Percentiles rank a stretch among this genome's conserved stretches.
Evolutionary conservation across 306 rosid species (phyloP).

Genomic region (Trifolium pratense): DNA sequence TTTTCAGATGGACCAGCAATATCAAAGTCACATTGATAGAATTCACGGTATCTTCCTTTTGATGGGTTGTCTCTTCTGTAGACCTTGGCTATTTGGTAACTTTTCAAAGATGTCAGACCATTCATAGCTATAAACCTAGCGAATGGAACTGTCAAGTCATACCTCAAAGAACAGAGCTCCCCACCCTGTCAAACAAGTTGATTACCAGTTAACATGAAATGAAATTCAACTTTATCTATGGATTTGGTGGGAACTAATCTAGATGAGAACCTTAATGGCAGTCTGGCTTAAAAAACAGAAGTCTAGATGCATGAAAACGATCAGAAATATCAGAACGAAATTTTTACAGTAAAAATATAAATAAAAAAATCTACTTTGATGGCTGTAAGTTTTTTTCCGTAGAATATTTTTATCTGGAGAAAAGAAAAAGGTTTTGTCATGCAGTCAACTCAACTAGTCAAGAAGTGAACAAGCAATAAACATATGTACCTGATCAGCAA

Average conservation of each 20-base stretch:
- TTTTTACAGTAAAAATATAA: neutral
- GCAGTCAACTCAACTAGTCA: slow-evolving; percentile 7
- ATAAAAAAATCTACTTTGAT: neutral
- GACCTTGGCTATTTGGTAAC: slow-evolving; percentile 96
- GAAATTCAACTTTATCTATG: slow-evolving; percentile 1
- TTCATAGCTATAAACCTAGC: slow-evolving; percentile 90
- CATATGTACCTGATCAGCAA: slow-evolving; percentile 99
- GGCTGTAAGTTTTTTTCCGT: neutral
- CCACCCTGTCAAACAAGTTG: slow-evolving; percentile 74
- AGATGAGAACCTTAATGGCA: neutral
- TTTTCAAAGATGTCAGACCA: slow-evolving; percentile 84
- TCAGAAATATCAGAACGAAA: slow-evolving; percentile 30
- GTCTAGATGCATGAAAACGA: slow-evolving; percentile 16
- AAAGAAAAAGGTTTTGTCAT: neutral
- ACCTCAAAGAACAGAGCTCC: slow-evolving; percentile 82
- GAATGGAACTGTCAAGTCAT: slow-evolving; percentile 92
- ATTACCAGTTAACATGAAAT: slow-evolving; percentile 36
- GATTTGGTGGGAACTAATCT: slow-evolving; percentile 13
- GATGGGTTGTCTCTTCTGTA: slow-evolving; percentile 98
- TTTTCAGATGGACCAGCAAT: slow-evolving; percentile 87
- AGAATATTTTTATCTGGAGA: neutral
- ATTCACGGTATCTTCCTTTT: slow-evolving; percentile 95
- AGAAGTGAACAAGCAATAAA: slow-evolving; percentile 30
- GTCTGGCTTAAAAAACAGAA: slow-evolving; percentile 8
- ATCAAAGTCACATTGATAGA: slow-evolving; percentile 95